Conservation (phyloP, 2,329 filamentous ascomycete species). For the Sordariomycetes sp. region DNA sequence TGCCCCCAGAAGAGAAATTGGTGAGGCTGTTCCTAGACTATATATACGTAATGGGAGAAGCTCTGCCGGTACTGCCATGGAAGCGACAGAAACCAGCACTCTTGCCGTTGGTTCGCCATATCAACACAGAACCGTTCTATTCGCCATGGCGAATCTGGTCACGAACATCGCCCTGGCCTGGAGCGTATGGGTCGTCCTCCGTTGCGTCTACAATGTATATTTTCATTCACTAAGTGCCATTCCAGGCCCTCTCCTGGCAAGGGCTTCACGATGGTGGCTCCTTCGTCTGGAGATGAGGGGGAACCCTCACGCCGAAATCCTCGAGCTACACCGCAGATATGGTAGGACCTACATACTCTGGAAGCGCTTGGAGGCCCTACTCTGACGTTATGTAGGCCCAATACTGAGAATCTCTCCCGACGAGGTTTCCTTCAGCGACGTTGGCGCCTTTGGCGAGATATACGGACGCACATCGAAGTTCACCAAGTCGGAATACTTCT, state of each 20-base stretch:
- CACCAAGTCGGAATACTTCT: slow-evolving; percentile 4
- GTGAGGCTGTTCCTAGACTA: no score
- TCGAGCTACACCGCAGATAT: slow-evolving; percentile 1
- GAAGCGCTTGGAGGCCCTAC: no score
- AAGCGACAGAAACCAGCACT: no score
- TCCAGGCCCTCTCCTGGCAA: slow-evolving; percentile 5
- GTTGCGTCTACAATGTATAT: background rate
- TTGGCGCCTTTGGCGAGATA: background rate
- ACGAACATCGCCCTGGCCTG: background rate
- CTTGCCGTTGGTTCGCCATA: no score
- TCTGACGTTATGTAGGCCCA: slow-evolving; percentile 3
- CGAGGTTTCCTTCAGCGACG: slow-evolving; percentile 3
- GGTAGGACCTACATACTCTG: no score
- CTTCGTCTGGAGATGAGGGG: slow-evolving; percentile 4
- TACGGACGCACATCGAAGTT: slow-evolving; percentile 5
- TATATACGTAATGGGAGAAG: no score
- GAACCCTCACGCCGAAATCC: background rate
- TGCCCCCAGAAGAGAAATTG: no score
- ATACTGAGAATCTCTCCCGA: slow-evolving; percentile 3
- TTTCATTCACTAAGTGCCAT: slow-evolving; percentile 3
- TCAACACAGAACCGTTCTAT: no score
- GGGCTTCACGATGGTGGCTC: slow-evolving; percentile 4
- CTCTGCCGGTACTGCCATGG: no score
- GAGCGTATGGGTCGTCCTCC: background rate
- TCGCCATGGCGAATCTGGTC: background rate